phyloP scores from a whole-genome alignment of 2,329 filamentous ascomycete species.

The Colletotrichum sp. region DNA sequence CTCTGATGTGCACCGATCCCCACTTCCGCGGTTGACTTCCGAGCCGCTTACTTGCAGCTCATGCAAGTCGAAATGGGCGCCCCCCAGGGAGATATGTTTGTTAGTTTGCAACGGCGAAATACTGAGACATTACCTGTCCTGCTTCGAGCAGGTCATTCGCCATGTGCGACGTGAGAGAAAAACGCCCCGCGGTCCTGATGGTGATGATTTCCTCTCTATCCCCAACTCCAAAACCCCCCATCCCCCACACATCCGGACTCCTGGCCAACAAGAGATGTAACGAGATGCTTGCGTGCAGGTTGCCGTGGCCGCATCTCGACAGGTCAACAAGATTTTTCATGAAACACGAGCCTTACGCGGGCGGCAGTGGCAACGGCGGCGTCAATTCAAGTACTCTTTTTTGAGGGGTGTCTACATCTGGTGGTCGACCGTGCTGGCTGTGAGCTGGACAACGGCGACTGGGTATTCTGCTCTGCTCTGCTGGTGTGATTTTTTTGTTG shows the following conservation, averaged over 20 bases:
- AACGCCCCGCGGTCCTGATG: neutral
- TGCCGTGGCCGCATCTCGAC: constrained; percentile 5
- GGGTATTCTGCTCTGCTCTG: constrained; percentile 9
- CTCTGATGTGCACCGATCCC: neutral
- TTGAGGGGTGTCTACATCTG: constrained; percentile 7
- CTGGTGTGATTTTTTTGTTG: neutral
- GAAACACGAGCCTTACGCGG: constrained; percentile 21
- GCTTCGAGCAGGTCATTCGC: neutral
- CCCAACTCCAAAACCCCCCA: neutral
- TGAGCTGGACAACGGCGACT: neutral
- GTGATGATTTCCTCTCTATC: neutral
- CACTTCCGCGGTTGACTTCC: constrained; percentile 7
- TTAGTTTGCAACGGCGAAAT: constrained; percentile 14
- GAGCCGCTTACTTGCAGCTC: constrained; percentile 15
- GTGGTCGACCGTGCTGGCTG: neutral
- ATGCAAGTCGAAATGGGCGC: neutral
- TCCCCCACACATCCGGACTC: constrained; percentile 4
- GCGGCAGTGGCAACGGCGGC: constrained; percentile 13
- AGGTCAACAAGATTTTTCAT: constrained; percentile 12
- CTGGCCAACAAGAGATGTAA: neutral
- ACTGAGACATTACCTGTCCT: neutral
- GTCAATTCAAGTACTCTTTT: neutral
- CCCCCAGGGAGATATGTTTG: neutral
- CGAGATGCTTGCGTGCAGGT: neutral
- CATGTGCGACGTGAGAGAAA: neutral